Base-by-base conservation (phyloP, 495 filamentous ascomycete genomes). In the Neurospora sp. region DNA sequence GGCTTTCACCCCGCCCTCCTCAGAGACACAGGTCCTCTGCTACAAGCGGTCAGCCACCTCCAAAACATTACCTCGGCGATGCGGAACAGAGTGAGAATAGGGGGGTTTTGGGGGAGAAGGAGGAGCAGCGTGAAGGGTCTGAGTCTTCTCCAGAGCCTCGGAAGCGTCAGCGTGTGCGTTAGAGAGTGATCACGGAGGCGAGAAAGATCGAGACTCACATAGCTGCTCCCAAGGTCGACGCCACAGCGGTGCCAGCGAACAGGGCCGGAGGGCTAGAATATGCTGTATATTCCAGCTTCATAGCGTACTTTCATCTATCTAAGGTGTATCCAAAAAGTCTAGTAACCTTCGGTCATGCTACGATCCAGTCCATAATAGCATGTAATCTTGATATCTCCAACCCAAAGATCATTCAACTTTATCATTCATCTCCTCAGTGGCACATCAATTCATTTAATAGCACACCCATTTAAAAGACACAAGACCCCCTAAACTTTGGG, bases 401-500 rank as follows among this genome's bases (percentile, higher is more conserved):
- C 20, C 48, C 20, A 14, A 5, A 5, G 9, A 53, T 53, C 8
- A 53, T 22, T 4, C 45, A 22, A 12, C 20, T 14, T 27, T 14
- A 5, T 27, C 44, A 48, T 48, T 20, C 44, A 48, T 20, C 3
- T 20, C n/a, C 44, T 48, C 44, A 48, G 44, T 20, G 44, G 44
- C 44, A 48, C n/a, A 48, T 48, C n/a, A 48, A 20, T 20, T 8
- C 44, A 48, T 20, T 48, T n/a, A 42, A 42, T 42, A 44, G 42
- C 42, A n/a, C 44, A 48, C 44, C 44, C 44, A 10, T 20, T 48
- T 48, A 48, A 12, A 17, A 65, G 53, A 7, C 14, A 6, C 1
- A 14, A 37, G 27, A 16, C 14, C 7, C 14, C 53, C 27, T 65
- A 72, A n/a, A 82, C 31, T 14, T 78, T 72, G 8, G 81, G 81